These are phyloP conservation scores for Datura wrightii DNA, from an alignment of 257 asterid species.

Conservation along the genomic window DNA sequence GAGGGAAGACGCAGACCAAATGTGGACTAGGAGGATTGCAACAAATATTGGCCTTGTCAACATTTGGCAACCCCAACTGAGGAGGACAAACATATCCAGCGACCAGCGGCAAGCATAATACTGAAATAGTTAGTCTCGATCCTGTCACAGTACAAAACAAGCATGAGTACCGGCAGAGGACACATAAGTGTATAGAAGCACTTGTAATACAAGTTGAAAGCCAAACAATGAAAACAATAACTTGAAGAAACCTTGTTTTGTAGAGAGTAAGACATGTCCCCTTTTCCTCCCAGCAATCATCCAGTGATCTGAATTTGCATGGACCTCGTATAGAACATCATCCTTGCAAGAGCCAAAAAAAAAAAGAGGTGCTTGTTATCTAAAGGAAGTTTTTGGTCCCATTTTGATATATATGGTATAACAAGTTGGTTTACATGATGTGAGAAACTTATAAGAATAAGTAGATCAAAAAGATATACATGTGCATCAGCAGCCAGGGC, in stretches of 20 bases:
- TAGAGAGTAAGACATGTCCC: conserved; percentile 76
- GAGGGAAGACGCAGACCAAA: conserved; percentile 90
- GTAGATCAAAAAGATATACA: conserved; percentile 11
- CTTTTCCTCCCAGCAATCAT: conserved; percentile 98
- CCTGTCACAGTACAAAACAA: conserved; percentile 54
- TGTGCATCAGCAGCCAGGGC: conserved; percentile 13
- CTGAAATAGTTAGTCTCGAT: conserved; percentile 73
- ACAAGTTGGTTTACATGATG: neutral
- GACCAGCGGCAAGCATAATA: conserved; percentile 85
- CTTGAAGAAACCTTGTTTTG: conserved; percentile 68
- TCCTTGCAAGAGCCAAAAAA: conserved; percentile 47
- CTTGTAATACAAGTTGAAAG: conserved; percentile 27
- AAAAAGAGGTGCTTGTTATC: neutral
- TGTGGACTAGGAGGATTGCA: conserved; percentile 98
- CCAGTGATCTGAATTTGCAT: conserved; percentile 86
- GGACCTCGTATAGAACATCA: conserved; percentile 86
- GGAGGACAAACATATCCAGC: conserved; percentile 98
- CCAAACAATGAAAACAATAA: neutral
- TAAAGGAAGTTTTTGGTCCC: conserved; percentile 3
- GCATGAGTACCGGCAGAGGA: conserved; percentile 2
- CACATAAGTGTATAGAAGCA: neutral
- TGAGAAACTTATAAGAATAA: conserved; percentile 1
- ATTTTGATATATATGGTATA: neutral
- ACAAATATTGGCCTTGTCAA: conserved; percentile 70
- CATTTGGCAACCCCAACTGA: conserved; percentile 77